phyloP scores from a whole-genome alignment of 2,329 filamentous ascomycete genomes.

The Rhinocladiella similis region DNA sequence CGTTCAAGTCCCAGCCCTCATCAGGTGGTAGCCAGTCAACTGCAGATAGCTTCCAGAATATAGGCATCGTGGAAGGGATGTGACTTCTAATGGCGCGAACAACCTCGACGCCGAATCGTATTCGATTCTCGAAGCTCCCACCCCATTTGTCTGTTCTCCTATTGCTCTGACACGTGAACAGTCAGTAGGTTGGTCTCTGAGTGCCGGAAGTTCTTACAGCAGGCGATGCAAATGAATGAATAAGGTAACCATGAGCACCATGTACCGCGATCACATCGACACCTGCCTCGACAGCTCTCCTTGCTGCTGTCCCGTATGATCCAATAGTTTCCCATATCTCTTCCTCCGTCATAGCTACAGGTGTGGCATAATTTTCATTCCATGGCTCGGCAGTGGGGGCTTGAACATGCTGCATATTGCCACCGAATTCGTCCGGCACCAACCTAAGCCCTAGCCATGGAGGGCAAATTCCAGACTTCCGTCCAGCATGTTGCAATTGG shows the following conservation, averaged over 20 bases:
- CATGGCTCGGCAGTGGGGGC: slow-evolving; percentile 63
- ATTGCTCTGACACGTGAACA: slow-evolving; percentile 62
- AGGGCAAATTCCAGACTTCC: slow-evolving; percentile 29
- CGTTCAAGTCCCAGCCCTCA: slow-evolving; percentile 11
- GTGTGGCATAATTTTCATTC: slow-evolving; percentile 59
- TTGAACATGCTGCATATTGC: slow-evolving; percentile 43
- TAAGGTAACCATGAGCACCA: slow-evolving; percentile 74
- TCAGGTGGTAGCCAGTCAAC: slow-evolving; percentile 46
- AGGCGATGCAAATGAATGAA: slow-evolving; percentile 44
- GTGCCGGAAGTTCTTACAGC: slow-evolving; percentile 53
- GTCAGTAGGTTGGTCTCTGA: slow-evolving; percentile 69
- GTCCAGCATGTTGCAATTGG: slow-evolving; percentile 36
- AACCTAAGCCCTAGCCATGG: slow-evolving; percentile 13
- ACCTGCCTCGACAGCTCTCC: slow-evolving; percentile 65
- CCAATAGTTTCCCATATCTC: slow-evolving; percentile 58
- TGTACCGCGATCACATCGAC: slow-evolving; percentile 80
- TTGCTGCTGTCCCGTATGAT: slow-evolving; percentile 41
- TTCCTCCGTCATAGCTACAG: slow-evolving; percentile 65
- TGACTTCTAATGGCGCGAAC: slow-evolving; percentile 37
- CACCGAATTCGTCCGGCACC: slow-evolving; percentile 9
- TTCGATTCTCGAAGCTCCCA: slow-evolving; percentile 52
- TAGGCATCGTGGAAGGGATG: slow-evolving; percentile 40
- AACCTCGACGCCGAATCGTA: slow-evolving; percentile 53
- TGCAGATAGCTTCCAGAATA: slow-evolving; percentile 46
- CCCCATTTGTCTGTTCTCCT: slow-evolving; percentile 52